Conservation (phyloP, 192 early-diverging fungal genomes). For the Mortierella hygrophila region DNA sequence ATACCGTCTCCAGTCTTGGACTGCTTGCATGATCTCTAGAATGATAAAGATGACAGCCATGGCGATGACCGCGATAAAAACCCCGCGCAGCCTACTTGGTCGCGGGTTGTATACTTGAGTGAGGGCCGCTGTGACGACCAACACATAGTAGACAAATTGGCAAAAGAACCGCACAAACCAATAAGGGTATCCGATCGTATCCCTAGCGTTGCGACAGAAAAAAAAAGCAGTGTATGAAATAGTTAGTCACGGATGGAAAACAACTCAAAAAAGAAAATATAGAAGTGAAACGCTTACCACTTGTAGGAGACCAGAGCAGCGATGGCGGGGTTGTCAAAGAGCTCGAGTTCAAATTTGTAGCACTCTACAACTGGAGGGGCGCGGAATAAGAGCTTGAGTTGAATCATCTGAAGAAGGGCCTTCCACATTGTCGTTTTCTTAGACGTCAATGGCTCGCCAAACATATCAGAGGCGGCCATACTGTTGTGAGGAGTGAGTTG, state of each 20-base stretch:
- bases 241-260: neutral
- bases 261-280: neutral
- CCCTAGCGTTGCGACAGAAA: neutral
- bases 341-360: constrained; percentile 3
- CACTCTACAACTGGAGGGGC: neutral
- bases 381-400: neutral
- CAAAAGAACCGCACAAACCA: constrained; percentile 15
- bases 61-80: constrained; percentile 28
- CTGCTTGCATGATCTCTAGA: constrained; percentile 23
- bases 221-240: neutral
- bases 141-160: constrained; percentile 17
- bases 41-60: constrained; percentile 9
- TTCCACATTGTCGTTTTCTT: constrained; percentile 10
- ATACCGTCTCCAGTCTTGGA: constrained; percentile 4
- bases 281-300: constrained; percentile 12
- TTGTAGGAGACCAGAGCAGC: constrained; percentile 26
- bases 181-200: constrained; percentile 6
- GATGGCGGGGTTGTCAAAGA: constrained; percentile 34
- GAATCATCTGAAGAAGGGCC: neutral
- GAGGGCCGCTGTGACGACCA: constrained; percentile 5
- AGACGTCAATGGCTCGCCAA: neutral
- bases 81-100: neutral
- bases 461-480: neutral
- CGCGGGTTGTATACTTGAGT: constrained; percentile 13
- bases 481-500: neutral